Conservation (phyloP, 768 basidiomycete species). For the Naganishia kalamii region DNA sequence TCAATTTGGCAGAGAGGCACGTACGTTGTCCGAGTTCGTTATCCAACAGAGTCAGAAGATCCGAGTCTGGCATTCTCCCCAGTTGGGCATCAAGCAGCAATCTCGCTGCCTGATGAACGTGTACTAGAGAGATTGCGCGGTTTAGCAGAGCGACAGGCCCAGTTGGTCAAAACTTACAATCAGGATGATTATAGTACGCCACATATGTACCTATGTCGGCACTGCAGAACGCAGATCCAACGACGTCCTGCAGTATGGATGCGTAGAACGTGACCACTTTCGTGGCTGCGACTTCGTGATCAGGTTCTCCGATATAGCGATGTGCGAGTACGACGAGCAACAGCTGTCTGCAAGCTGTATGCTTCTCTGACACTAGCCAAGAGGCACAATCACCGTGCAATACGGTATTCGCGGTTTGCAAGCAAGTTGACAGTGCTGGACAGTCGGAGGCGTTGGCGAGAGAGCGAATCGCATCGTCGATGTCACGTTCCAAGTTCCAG, state of each 20-base stretch:
- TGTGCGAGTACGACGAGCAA: slow-evolving; percentile 3
- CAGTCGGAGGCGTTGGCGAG: not conserved
- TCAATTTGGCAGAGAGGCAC: slow-evolving; percentile 28
- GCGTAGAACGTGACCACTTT: slow-evolving; percentile 71
- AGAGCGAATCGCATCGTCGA: slow-evolving; percentile 7
- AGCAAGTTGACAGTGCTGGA: not conserved
- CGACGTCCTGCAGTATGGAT: slow-evolving; percentile 58
- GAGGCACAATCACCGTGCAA: not conserved
- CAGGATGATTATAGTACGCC: slow-evolving; percentile 53
- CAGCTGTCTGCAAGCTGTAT: slow-evolving; percentile 12
- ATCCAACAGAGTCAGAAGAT: slow-evolving; percentile 59
- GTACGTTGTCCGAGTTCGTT: slow-evolving; percentile 58
- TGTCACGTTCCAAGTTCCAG: not conserved
- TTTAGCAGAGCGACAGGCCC: not conserved
- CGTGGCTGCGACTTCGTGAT: slow-evolving; percentile 49
- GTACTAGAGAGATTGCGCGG: slow-evolving; percentile 50
- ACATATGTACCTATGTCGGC: slow-evolving; percentile 71
- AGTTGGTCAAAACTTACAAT: slow-evolving; percentile 17
- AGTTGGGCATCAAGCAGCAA: slow-evolving; percentile 72
- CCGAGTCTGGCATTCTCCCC: slow-evolving; percentile 61
- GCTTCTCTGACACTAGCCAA: slow-evolving; percentile 1
- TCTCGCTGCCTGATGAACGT: slow-evolving; percentile 69
- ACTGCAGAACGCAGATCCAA: slow-evolving; percentile 59
- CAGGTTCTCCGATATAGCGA: slow-evolving; percentile 7
- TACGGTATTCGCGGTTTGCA: not conserved